Conservation (phyloP, 2,329 filamentous ascomycete genomes). For the Penicillium paneum region DNA sequence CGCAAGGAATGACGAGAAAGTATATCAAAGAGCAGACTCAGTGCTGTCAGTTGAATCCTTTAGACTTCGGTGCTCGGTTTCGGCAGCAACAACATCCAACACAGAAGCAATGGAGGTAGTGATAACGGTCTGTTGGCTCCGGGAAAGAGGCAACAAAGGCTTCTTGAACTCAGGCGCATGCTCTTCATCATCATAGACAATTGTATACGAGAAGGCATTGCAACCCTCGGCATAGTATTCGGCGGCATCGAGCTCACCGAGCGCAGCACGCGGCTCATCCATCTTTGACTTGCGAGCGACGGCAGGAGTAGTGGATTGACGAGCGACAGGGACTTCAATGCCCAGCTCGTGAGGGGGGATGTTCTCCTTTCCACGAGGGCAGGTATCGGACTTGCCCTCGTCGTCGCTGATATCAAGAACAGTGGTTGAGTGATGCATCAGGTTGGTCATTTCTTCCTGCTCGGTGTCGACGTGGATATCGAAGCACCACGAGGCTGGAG, state of each 20-base stretch:
- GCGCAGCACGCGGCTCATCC: conserved; percentile 62
- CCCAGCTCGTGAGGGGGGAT: conserved; percentile 67
- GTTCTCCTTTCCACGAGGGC: conserved; percentile 85
- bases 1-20: not conserved
- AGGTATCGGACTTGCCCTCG: conserved; percentile 57
- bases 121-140: conserved; percentile 3
- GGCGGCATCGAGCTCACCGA: conserved; percentile 64
- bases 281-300: conserved; percentile 50
- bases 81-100: conserved; percentile 37
- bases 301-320: conserved; percentile 19
- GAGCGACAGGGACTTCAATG: conserved; percentile 54
- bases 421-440: conserved; percentile 86
- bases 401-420: conserved; percentile 87
- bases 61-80: conserved; percentile 48
- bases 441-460: conserved; percentile 85
- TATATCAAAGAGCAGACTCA: not conserved
- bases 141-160: conserved; percentile 2
- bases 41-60: conserved; percentile 47
- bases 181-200: conserved; percentile 60
- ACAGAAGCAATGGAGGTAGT: conserved; percentile 28
- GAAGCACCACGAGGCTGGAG: conserved; percentile 68
- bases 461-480: conserved; percentile 90
- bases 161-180: conserved; percentile 17
- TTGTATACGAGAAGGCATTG: conserved; percentile 59
- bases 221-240: conserved; percentile 68